Evolutionary conservation across 164 flowering plant genomes (phyloP), one percentile per base, ranked within the genome.

Genomic region (Piper betle): DNA sequence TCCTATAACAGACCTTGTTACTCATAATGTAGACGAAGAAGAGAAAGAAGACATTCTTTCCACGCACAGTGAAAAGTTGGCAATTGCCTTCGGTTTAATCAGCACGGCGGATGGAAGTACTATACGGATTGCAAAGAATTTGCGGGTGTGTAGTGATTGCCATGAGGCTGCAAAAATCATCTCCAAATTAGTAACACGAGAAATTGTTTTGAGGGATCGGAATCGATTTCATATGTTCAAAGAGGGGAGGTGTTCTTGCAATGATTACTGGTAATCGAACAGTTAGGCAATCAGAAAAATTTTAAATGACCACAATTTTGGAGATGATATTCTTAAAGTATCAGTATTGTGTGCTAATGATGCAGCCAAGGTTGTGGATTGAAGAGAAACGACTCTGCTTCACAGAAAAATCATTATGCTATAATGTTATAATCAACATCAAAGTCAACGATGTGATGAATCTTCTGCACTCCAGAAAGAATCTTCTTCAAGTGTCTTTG

Each of bases 51-150:
- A 67, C 39, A 75, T 67, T 18, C 59, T 75, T 17, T 69, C 71
- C 12, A 64, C 69, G 20, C 81, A 78, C 53, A 78, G 81, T 55
- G 81, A 78, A 73, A 78, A 68, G 72, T 42, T 75, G 58, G 81
- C 81, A 4, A 75, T 78, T 65, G 81, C 81, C 20, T 78, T 75
- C 56, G 81, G 79, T 42, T 71, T 78, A 37, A 69, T 78, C 10
- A 73, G 68, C 70, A 78, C 79, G 3, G 41, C 52, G 5, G 72
- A 75, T 38, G 79, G 79, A 58, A 66, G 72, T 8, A 65, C 73
- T 2, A 71, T 78, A 37, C 69, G 79, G 19, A 59, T 78, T 19
- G 77, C 75, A 54, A 73, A 73, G 68, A 73, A 73, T 68, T 65
- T 70, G 19, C 56, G 77, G 59, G 68, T 73, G 58, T 71, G 79